Conservation (phyloP, 129 eudicot species). For the Centella asiatica region DNA sequence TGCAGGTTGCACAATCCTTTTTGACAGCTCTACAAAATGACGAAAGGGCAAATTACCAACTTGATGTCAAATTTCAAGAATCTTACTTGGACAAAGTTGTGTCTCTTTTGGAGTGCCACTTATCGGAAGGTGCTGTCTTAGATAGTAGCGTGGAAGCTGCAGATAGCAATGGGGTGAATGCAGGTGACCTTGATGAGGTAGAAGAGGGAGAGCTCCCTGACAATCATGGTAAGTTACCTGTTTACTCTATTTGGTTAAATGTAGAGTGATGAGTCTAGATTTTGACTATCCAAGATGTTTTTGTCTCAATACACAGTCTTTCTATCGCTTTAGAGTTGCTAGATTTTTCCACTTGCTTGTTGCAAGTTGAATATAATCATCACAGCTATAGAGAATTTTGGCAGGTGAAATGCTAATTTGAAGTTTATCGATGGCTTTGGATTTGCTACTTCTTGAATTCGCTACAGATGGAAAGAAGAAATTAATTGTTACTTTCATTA, state of each 20-base stretch:
- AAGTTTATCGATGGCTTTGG: no score
- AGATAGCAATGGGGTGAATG: slow-evolving; percentile 23
- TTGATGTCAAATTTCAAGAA: slow-evolving; percentile 97
- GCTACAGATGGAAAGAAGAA: no score
- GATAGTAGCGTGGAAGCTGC: slow-evolving; percentile 26
- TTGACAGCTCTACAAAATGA: slow-evolving; percentile 92
- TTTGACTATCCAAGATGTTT: background rate
- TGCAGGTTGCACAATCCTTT: slow-evolving; percentile 91
- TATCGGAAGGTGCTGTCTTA: slow-evolving; percentile 79
- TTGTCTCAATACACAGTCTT: background rate
- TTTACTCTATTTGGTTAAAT: slow-evolving; percentile 2
- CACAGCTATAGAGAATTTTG: no score
- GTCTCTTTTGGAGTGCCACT: slow-evolving; percentile 74
- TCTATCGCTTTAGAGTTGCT: background rate
- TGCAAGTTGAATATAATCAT: no score
- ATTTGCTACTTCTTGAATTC: no score
- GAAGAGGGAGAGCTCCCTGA: slow-evolving; percentile 99
- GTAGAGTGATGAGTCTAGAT: background rate
- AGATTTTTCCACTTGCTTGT: no score
- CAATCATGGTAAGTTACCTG: slow-evolving; percentile 54
- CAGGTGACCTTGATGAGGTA: slow-evolving; percentile 43
- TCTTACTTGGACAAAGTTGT: slow-evolving; percentile 87
- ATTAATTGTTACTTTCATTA: no score
- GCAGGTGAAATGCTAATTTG: no score
- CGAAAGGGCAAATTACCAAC: slow-evolving; percentile 92